Base-by-base conservation (phyloP, 371 early-diverging fungal species). In the Mucor plumbeus region DNA sequence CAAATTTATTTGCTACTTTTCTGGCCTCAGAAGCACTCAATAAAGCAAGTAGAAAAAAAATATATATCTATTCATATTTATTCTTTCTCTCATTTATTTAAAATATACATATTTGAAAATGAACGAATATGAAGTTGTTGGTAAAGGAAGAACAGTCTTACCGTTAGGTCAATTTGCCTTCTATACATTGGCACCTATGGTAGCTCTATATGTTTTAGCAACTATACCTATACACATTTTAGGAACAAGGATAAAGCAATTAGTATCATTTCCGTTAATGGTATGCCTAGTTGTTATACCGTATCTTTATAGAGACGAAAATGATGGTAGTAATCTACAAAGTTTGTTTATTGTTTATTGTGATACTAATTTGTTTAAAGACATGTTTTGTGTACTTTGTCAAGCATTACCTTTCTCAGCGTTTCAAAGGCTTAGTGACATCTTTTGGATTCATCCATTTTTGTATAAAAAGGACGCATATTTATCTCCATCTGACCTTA, bases 381-480 rank as follows among this genome's bases (percentile, higher is more conserved):
- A 64, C 19, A 26, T 48, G 17, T 59, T 68, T 59, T 63, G 63
- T 41, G 26, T 64, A 5, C 59, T 68, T 13, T 68, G 64, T 50
- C 69, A 68, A 68, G 39, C 63, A 7, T 19, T 68, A 35, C 62
- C 69, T 31, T 63, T 63, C 19, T 15, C 53, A 7, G 59, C 43
- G 55, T 68, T 63, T 53, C 59, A 50, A 41, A 57, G 69, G 3
- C 59, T 59, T 7, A 36, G n/a, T 33, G 69, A 68, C 19, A 53
- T 63, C 11, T 68, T 63, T 59, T 63, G 58, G 59, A 53, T 68
- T 26, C 21, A 38, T 6, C 69, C 69, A 39, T n/a, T 63, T 4
- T 4, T 68, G 14, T 68, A 68, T 33, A 59, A 64, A 35, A 63
- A 63, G 13, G 69, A 68, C 8, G 48, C 64, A 2, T 63, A 63